Conservation (phyloP, 2,329 filamentous ascomycete genomes). For the Aspergillus phoenicis region DNA sequence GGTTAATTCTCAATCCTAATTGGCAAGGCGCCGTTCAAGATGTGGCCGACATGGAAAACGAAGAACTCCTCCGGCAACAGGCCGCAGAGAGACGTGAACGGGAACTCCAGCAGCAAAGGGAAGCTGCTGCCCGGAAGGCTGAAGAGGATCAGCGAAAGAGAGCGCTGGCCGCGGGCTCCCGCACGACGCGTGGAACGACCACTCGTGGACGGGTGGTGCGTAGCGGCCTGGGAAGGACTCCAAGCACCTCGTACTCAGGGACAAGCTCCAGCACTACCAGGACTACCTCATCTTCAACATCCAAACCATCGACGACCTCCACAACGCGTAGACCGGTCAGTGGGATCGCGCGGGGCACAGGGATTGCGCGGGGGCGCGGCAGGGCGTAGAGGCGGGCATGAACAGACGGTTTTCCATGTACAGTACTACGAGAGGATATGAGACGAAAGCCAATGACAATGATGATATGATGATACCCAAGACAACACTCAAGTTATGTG, state of each 20-base stretch:
- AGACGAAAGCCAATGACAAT: conserved; percentile 6
- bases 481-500: neutral
- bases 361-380: conserved; percentile 38
- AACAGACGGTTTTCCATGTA: conserved; percentile 18
- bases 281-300: conserved; percentile 33
- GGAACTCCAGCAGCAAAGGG: conserved; percentile 77
- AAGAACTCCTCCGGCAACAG: conserved; percentile 71
- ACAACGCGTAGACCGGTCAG: conserved; percentile 42
- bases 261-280: conserved; percentile 29
- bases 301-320: conserved; percentile 32
- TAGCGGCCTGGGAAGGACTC: conserved; percentile 39
- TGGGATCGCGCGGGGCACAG: conserved; percentile 43
- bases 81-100: conserved; percentile 74
- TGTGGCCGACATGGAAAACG: conserved; percentile 80
- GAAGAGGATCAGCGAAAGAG: conserved; percentile 52
- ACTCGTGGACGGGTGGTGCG: conserved; percentile 38
- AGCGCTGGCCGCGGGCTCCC: conserved; percentile 35
- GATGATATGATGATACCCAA: conserved; percentile 22
- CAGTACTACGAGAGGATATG: conserved; percentile 18
- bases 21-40: conserved; percentile 92
- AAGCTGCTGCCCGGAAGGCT: conserved; percentile 62
- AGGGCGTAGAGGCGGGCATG: conserved; percentile 24
- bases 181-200: conserved; percentile 38
- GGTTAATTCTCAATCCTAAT: conserved; percentile 80
- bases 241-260: conserved; percentile 34